Evolutionary conservation across 78 protist species (phyloP), one percentile per base, ranked within the genome.

Genomic region (Corallochytrium limacisporum): DNA sequence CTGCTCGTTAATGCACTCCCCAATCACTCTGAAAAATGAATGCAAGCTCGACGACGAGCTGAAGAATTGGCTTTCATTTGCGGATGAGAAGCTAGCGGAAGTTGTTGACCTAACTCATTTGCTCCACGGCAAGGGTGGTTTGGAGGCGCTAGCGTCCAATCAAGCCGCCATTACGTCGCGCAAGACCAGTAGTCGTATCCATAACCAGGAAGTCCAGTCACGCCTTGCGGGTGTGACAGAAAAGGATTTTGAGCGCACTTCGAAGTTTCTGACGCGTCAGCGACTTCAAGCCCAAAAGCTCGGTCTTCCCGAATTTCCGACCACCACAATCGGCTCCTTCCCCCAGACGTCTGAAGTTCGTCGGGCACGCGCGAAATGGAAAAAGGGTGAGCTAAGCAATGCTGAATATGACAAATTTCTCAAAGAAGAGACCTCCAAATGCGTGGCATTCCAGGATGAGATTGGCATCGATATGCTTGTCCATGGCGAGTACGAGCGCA

Each of bases 291-390:
- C 62, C 85, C n/a, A 43, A 44, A 32, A 38, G 47, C 10, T 35
- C 42, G 38, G 77, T 73, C 43, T 39, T 38, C 65, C n/a, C n/a
- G n/a, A n/a, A 16, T 83, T 77, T 68, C 89, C 89, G 47, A 84
- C 89, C 0, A 84, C 89, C 16, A 84, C 89, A 35, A 84, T 84
- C 49, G 89, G 89, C 29, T 79, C 86, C 31, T 78, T 84, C 78
- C 89, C 89, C 57, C 89, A 84, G 36, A 84, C 89, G 55, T 35
- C 68, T 24, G 78, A 75, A 16, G 67, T 84, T 39, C 69, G 89
- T 42, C 12, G 39, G 6, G 72, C 74, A 16, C 62, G 89, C 24
- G 35, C 32, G 24, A 55, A 49, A 26, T 54, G 32, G 5, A 62
- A 48, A 35, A 39, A 75, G 48, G 67, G 68, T 12, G 67, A 68